These are phyloP conservation scores for Wickerhamomyces alni DNA, from an alignment of 805 yeast species.

Conservation along the genomic window DNA sequence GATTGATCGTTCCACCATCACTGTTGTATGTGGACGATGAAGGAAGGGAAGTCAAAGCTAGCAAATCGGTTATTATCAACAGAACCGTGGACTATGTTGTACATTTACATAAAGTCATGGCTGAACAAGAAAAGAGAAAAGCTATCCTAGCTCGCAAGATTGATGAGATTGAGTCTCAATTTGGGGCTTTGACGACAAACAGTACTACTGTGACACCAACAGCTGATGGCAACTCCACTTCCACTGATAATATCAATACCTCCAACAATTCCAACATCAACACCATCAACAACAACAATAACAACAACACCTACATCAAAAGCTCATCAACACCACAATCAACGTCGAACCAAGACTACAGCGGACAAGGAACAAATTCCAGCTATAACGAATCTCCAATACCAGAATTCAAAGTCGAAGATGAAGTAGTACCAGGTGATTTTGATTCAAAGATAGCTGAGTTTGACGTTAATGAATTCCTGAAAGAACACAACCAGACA, in stretches of 20 bases:
- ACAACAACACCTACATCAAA: neutral
- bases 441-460: conserved; percentile 3
- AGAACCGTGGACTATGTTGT: conserved; percentile 76
- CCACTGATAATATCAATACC: neutral
- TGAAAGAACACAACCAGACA: conserved; percentile 15
- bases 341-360: too few relatives aligned
- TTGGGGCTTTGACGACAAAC: conserved; percentile 11
- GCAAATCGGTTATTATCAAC: conserved; percentile 71
- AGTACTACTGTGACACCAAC: neutral
- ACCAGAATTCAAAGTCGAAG: conserved; percentile 13
- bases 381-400: conserved; percentile 7
- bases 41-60: conserved; percentile 69
- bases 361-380: neutral
- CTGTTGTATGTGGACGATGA: conserved; percentile 37
- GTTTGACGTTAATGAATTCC: conserved; percentile 22
- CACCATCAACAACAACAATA: conserved; percentile 1
- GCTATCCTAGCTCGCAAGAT: conserved; percentile 34
- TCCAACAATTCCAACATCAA: neutral
- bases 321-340: conserved; percentile 1
- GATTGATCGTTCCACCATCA: conserved; percentile 74
- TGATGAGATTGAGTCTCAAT: conserved; percentile 25
- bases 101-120: conserved; percentile 56
- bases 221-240: too few relatives aligned
- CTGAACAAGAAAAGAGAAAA: conserved; percentile 46
- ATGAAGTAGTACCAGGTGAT: conserved; percentile 13